Conservation (phyloP, 2,329 filamentous ascomycete genomes). For the Sclerotinia subarctica region DNA sequence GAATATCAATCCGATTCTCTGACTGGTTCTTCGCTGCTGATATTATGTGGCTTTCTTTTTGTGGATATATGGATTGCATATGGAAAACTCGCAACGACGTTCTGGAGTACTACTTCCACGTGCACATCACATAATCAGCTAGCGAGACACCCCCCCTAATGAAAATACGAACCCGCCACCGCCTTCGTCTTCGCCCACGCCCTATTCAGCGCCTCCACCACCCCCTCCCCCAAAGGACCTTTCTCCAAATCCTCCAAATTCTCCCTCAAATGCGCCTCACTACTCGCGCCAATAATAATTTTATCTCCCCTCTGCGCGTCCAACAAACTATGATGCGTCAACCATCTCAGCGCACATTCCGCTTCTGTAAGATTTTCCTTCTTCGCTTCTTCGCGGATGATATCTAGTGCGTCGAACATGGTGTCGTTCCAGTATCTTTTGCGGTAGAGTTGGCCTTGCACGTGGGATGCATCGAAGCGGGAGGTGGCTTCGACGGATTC, state of each 20-base stretch:
- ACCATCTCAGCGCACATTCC: constrained; percentile 74
- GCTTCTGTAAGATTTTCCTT: constrained; percentile 67
- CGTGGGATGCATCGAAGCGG: constrained; percentile 41
- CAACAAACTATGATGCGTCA: constrained; percentile 64
- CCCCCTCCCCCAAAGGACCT: constrained; percentile 72
- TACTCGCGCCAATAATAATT: constrained; percentile 58
- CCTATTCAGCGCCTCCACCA: constrained; percentile 39
- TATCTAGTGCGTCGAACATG: constrained; percentile 62
- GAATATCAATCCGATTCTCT: background rate
- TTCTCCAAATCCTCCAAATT: constrained; percentile 59
- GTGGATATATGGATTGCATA: too few species aligned
- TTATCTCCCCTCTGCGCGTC: constrained; percentile 53
- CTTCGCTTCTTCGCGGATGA: constrained; percentile 64
- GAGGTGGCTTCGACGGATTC: constrained; percentile 20
- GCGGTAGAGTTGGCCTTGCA: constrained; percentile 52
- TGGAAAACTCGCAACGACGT: too few species aligned
- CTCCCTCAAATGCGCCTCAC: constrained; percentile 52
- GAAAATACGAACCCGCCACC: constrained; percentile 2
- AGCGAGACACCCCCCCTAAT: background rate
- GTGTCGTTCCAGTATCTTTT: constrained; percentile 58
- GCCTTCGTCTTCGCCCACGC: constrained; percentile 16
- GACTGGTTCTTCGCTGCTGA: too few species aligned
- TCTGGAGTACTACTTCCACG: too few species aligned
- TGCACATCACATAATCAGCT: too few species aligned
- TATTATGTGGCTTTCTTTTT: too few species aligned